Conservation (phyloP, 805 yeast species). For the Teunomyces panamensis region DNA sequence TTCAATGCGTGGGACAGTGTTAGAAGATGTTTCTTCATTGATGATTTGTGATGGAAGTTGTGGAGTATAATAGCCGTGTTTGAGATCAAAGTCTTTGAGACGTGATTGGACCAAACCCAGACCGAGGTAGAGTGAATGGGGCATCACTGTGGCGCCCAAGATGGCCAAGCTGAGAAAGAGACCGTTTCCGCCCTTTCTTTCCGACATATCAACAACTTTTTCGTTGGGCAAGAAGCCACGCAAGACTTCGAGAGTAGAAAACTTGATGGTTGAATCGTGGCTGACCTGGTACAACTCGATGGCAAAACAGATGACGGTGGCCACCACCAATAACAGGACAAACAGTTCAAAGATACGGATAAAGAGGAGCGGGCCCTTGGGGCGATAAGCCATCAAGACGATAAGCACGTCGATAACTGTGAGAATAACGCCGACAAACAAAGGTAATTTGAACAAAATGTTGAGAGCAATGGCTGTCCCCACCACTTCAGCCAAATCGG, state of each 20-base stretch:
- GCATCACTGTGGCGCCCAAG: slow-evolving; percentile 94
- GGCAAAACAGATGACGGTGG: slow-evolving; percentile 83
- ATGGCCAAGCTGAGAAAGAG: slow-evolving; percentile 77
- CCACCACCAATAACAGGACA: slow-evolving; percentile 72
- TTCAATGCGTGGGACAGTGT: not conserved
- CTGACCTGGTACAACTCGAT: slow-evolving; percentile 74
- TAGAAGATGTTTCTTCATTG: slow-evolving; percentile 7
- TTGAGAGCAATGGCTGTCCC: slow-evolving; percentile 96
- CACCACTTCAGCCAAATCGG: slow-evolving; percentile 95
- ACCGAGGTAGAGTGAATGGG: slow-evolving; percentile 82
- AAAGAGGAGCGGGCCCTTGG: slow-evolving; percentile 74
- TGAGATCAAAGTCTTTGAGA: slow-evolving; percentile 66
- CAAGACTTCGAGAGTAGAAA: slow-evolving; percentile 51
- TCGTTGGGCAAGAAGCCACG: slow-evolving; percentile 60
- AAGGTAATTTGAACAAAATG: slow-evolving; percentile 75
- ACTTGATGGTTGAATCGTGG: slow-evolving; percentile 40
- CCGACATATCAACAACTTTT: slow-evolving; percentile 30
- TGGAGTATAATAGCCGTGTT: slow-evolving; percentile 52
- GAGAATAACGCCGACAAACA: slow-evolving; percentile 76
- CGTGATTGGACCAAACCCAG: slow-evolving; percentile 87
- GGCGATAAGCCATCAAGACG: slow-evolving; percentile 83
- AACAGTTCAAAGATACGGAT: slow-evolving; percentile 78
- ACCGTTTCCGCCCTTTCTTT: slow-evolving; percentile 44
- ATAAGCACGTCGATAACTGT: slow-evolving; percentile 85
- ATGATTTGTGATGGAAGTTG: slow-evolving; percentile 7